Percentiles rank a stretch among this genome's conserved stretches.
Conservation (phyloP, 352 stramenopile genomes). For the Phytophthora melonis region DNA sequence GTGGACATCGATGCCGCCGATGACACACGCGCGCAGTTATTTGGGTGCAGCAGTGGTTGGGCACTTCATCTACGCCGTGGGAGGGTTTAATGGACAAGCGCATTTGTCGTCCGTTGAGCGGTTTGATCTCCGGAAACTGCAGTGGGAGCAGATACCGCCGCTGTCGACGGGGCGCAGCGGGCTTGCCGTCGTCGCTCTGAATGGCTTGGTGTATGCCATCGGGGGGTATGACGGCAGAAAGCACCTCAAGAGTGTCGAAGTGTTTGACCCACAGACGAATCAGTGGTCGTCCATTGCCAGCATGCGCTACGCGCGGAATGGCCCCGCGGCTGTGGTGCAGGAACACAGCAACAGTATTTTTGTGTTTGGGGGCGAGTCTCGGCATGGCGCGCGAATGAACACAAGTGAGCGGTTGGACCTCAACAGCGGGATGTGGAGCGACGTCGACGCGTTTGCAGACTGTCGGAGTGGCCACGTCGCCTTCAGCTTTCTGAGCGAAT, state of each 20-base stretch:
- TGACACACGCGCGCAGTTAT: slow-evolving; percentile 72
- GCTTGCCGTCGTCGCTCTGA: slow-evolving; percentile 58
- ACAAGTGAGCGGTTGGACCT: slow-evolving; percentile 67
- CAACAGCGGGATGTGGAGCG: slow-evolving; percentile 50
- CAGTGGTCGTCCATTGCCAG: slow-evolving; percentile 52
- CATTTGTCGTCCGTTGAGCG: slow-evolving; percentile 68
- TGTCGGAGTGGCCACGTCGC: slow-evolving; percentile 73
- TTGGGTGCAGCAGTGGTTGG: slow-evolving; percentile 57
- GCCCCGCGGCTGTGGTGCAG: slow-evolving; percentile 61
- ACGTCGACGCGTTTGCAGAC: slow-evolving; percentile 66
- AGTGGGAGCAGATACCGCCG: slow-evolving; percentile 65
- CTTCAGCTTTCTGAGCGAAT: slow-evolving; percentile 65
- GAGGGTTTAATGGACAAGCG: slow-evolving; percentile 75
- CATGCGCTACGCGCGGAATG: slow-evolving; percentile 76
- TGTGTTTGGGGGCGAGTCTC: slow-evolving; percentile 75
- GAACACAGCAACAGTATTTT: slow-evolving; percentile 60
- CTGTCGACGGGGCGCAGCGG: slow-evolving; percentile 66
- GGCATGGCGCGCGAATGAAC: slow-evolving; percentile 70
- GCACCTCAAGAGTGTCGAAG: slow-evolving; percentile 74
- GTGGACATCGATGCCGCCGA: slow-evolving; percentile 62
- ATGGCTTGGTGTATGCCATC: slow-evolving; percentile 67
- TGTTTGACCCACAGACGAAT: slow-evolving; percentile 60
- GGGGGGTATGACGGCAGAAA: slow-evolving; percentile 73
- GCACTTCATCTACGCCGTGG: slow-evolving; percentile 69
- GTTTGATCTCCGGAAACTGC: slow-evolving; percentile 52